Conservation (phyloP, 371 early-diverging fungal genomes). For the Zopfochytrium polystomum region DNA sequence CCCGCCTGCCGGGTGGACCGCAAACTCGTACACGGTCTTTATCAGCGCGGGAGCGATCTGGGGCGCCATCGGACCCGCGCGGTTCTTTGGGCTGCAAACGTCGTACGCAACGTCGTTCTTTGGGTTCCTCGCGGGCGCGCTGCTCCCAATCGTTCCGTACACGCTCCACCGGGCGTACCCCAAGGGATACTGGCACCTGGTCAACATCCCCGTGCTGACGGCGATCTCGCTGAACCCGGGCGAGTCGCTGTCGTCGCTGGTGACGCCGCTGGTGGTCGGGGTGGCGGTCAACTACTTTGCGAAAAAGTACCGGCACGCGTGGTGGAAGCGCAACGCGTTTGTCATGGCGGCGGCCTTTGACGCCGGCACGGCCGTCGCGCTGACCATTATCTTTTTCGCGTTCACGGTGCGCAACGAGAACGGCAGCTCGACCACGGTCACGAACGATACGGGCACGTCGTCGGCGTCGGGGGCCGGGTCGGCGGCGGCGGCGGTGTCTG, state of each 20-base stretch:
- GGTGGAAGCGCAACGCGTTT: conserved; percentile 35
- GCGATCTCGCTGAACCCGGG: conserved; percentile 17
- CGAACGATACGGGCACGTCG: no score
- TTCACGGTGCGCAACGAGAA: no score
- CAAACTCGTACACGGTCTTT: conserved; percentile 34
- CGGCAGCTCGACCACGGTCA: no score
- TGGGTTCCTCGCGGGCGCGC: conserved; percentile 11
- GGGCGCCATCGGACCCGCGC: conserved; percentile 20
- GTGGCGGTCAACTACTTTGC: conserved; percentile 13
- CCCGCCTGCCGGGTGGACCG: conserved; percentile 13
- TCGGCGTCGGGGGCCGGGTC: no score
- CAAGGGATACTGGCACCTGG: no score
- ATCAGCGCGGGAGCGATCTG: conserved; percentile 60
- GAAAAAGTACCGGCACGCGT: conserved; percentile 17
- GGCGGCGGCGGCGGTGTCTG: no score
- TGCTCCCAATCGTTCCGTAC: conserved; percentile 16
- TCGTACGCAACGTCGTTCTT: conserved; percentile 7
- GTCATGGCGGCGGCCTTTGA: conserved; percentile 29
- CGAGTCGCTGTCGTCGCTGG: conserved; percentile 20
- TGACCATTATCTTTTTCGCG: conserved; percentile 4
- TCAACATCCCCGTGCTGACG: no score
- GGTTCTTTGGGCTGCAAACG: conserved; percentile 18
- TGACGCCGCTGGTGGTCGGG: conserved; percentile 17
- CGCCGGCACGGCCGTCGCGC: conserved; percentile 15
- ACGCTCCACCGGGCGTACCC: background rate